Conservation (phyloP, 192 early-diverging fungal species). For the Umbelopsis sp. region DNA sequence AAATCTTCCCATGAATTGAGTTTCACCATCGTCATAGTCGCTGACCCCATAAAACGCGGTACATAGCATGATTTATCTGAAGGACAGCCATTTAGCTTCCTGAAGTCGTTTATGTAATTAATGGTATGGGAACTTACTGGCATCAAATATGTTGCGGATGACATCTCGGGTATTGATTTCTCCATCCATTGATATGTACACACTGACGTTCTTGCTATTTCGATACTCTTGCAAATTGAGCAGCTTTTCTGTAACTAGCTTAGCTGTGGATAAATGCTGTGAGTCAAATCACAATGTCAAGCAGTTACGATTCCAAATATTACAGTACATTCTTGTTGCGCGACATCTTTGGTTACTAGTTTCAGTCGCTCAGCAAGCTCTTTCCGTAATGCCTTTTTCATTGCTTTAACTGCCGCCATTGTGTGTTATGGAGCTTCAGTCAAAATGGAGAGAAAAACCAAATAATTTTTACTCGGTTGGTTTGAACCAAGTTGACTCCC, state of each 20-base stretch:
- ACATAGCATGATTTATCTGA: constrained; percentile 57
- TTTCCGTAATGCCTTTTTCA: constrained; percentile 6
- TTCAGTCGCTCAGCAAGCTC: neutral
- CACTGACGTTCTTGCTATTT: constrained; percentile 45
- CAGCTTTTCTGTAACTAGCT: neutral
- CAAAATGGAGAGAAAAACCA: neutral
- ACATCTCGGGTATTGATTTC: constrained; percentile 52
- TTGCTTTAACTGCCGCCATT: neutral
- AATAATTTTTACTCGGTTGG: neutral
- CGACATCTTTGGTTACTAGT: neutral
- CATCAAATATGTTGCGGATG: constrained; percentile 45
- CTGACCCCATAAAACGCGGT: constrained; percentile 45
- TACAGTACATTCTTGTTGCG: neutral
- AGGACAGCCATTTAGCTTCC: neutral
- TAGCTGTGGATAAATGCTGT: neutral
- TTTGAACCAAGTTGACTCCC: neutral
- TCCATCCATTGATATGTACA: constrained; percentile 56
- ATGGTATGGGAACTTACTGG: too few relatives aligned
- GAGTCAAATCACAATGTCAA: neutral
- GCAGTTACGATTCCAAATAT: neutral
- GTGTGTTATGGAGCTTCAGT: neutral
- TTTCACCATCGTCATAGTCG: constrained; percentile 70
- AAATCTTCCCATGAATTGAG: constrained; percentile 62
- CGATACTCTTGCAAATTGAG: neutral
- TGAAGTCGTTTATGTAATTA: too few relatives aligned